Base-by-base conservation (phyloP, 345 rosid genomes). In the Diplotaxis tenuifolia region DNA sequence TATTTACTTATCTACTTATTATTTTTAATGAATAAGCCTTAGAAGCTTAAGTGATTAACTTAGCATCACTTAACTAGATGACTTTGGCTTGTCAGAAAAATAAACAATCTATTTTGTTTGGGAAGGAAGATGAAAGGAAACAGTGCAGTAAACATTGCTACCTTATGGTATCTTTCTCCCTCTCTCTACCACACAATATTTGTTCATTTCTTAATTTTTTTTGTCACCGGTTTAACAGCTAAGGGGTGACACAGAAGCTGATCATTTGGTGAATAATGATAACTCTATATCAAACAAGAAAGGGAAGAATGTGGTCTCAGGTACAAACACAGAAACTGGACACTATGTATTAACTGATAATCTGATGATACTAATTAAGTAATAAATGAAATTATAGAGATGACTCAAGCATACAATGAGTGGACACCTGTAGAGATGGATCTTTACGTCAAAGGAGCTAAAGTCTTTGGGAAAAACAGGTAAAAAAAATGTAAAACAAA, bases 381-480 rank as follows among this genome's bases (percentile, higher is more conserved):
- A 80, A 61, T 58, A 18, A 67, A 78, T 67, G 67, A 67, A 60
- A 64, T 63, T 29, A 21, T 53, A 62, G 81, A 85, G 62, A 70
- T 61, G 63, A 76, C 84, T 47, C 79, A 23, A 47, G 60, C 79
- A 55, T 71, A 75, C 14, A 49, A 83, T 38, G 84, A 78, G 53
- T 94, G 98, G 98, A 86, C 80, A 65, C 84, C 90, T 59, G 77
- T 82, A 45, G 97, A 91, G 80, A 91, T 82, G 78, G 93, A 91
- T 75, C 76, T 94, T 55, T 91, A 88, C 75, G 66, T 74, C 64
- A 80, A 94, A 71, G 98, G 97, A 80, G 83, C 91, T 73, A 85
- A 91, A 83, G 84, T 89, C 45, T 91, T 89, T 80, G 98, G 98
- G 16, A 88, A 82, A 89, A 91, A 91, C 86, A 94, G 98, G 97